These are phyloP conservation scores for Colletotrichum euphorbiae DNA, from an alignment of 2,329 filamentous ascomycete genomes.

Conservation along the genomic window DNA sequence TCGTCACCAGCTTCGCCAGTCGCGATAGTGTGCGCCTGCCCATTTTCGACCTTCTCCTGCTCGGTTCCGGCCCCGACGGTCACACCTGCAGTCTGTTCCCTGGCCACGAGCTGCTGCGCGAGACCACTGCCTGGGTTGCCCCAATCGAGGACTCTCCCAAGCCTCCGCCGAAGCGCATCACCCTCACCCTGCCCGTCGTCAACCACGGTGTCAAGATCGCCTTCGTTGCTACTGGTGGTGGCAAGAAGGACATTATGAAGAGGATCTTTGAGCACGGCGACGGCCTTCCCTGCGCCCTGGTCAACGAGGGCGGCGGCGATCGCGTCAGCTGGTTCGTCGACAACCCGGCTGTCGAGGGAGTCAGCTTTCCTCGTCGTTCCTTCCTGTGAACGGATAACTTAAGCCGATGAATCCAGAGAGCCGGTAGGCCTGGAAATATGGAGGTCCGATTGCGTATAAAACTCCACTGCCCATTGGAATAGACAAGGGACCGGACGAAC, in stretches of 20 bases:
- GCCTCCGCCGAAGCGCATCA: constrained; percentile 90
- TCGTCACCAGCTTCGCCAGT: constrained; percentile 87
- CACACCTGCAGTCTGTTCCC: constrained; percentile 98
- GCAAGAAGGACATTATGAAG: constrained; percentile 93
- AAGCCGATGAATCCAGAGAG: constrained; percentile 12
- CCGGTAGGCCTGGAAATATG: background rate
- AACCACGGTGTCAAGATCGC: constrained; percentile 87
- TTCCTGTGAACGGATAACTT: constrained; percentile 56
- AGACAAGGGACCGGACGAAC: constrained; percentile 26
- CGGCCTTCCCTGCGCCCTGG: constrained; percentile 84
- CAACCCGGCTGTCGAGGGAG: constrained; percentile 84
- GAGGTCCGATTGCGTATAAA: constrained; percentile 15
- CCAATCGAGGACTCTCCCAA: constrained; percentile 95
- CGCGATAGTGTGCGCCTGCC: constrained; percentile 95
- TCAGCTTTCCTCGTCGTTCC: constrained; percentile 82
- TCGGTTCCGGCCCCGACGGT: constrained; percentile 94
- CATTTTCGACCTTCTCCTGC: constrained; percentile 92
- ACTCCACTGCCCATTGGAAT: constrained; percentile 27
- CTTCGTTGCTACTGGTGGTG: constrained; percentile 89
- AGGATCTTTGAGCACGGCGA: constrained; percentile 89
- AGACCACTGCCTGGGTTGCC: constrained; percentile 91
- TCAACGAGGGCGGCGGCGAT: constrained; percentile 87
- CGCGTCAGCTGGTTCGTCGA: constrained; percentile 97
- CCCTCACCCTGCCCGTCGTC: constrained; percentile 90
- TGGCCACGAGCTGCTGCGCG: constrained; percentile 85